These are phyloP conservation scores for Meyerozyma smithsonii DNA, from an alignment of 1,139 yeast genomes.

Conservation along the genomic window DNA sequence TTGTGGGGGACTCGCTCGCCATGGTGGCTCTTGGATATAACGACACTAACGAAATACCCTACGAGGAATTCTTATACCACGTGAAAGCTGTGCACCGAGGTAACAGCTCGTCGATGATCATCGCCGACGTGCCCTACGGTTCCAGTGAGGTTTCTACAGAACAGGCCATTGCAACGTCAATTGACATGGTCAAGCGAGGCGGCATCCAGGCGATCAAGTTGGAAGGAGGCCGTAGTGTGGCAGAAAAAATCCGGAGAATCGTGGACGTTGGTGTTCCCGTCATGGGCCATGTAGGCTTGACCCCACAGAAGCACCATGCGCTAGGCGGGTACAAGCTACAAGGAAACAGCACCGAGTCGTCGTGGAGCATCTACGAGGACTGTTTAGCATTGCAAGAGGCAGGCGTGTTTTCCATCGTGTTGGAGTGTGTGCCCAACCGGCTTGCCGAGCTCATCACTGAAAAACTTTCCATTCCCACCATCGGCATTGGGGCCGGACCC, in stretches of 20 bases:
- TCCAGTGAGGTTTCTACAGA: conserved; percentile 62
- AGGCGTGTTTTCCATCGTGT: conserved; percentile 71
- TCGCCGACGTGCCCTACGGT: conserved; percentile 93
- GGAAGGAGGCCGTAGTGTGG: conserved; percentile 73
- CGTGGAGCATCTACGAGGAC: conserved; percentile 57
- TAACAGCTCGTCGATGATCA: conserved; percentile 54
- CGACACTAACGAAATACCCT: conserved; percentile 67
- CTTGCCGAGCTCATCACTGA: conserved; percentile 66
- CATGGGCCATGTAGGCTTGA: conserved; percentile 87
- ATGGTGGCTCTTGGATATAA: conserved; percentile 86
- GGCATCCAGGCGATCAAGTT: conserved; percentile 74
- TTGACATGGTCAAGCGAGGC: conserved; percentile 57
- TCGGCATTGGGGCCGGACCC: conserved; percentile 95
- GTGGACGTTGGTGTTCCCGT: conserved; percentile 78
- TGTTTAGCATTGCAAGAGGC: conserved; percentile 68
- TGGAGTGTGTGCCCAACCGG: conserved; percentile 83
- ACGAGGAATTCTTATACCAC: conserved; percentile 78
- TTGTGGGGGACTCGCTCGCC: conserved; percentile 90
- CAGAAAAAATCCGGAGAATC: conserved; percentile 41
- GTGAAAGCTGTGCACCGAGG: conserved; percentile 76
- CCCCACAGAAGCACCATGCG: conserved; percentile 80
- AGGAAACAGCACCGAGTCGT: conserved; percentile 57
- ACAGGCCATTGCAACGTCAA: conserved; percentile 63
- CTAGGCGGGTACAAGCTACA: conserved; percentile 88
- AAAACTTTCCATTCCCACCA: conserved; percentile 65